Evolutionary conservation across 352 stramenopile species (phyloP).

Genomic region (Phytophthora sojae): DNA sequence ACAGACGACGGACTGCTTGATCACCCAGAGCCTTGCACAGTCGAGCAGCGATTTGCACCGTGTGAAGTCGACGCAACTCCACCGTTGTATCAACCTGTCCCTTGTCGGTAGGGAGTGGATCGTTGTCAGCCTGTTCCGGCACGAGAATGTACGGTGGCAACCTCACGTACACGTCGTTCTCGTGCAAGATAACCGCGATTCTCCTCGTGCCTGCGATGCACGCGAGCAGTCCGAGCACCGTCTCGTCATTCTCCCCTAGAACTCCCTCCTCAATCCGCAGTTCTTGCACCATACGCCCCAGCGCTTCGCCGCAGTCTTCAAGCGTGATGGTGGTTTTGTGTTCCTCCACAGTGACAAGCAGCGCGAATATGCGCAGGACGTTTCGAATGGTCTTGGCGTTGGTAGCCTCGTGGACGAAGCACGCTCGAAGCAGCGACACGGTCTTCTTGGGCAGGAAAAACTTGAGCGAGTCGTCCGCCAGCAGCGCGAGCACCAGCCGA

Average conservation of each 20-base stretch:
- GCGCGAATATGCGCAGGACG: slow-evolving; percentile 62
- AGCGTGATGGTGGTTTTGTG: slow-evolving; percentile 78
- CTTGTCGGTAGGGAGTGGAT: slow-evolving; percentile 5
- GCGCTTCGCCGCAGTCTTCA: slow-evolving; percentile 70
- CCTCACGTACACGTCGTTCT: slow-evolving; percentile 59
- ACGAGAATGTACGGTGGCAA: slow-evolving; percentile 53
- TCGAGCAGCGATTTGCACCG: slow-evolving; percentile 29
- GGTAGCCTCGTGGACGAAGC: slow-evolving; percentile 55
- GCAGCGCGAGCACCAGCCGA: slow-evolving; percentile 62
- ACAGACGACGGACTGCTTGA: slow-evolving; percentile 43
- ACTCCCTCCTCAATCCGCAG: slow-evolving; percentile 38
- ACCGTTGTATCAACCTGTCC: background rate
- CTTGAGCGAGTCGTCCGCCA: slow-evolving; percentile 79
- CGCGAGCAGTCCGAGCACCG: slow-evolving; percentile 52
- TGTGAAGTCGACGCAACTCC: slow-evolving; percentile 18
- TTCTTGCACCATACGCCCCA: slow-evolving; percentile 60
- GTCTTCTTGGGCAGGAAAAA: slow-evolving; percentile 88
- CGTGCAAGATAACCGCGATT: slow-evolving; percentile 60
- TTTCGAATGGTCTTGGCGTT: slow-evolving; percentile 71
- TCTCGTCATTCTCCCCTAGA: slow-evolving; percentile 50
- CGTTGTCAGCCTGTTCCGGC: slow-evolving; percentile 9
- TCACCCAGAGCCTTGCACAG: slow-evolving; percentile 50
- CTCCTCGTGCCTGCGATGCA: slow-evolving; percentile 46
- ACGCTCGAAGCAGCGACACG: slow-evolving; percentile 60
- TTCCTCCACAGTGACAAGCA: slow-evolving; percentile 72